Base-by-base conservation (phyloP, 495 filamentous ascomycete genomes). In the Cryomyces antarcticus region DNA sequence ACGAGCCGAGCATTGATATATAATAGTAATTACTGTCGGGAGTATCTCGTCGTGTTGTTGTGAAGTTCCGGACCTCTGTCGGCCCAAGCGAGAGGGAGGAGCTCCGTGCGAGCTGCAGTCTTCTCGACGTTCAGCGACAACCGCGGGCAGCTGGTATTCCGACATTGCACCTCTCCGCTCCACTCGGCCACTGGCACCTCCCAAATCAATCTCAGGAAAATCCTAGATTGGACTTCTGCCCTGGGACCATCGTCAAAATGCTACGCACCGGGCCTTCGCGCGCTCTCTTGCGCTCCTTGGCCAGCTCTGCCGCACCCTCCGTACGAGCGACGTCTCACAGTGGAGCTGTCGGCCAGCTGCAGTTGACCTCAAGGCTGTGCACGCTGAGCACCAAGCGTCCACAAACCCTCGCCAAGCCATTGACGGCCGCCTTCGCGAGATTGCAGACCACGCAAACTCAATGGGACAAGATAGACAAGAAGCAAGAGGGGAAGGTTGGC, bases 401-500 rank as follows among this genome's bases (percentile, higher is more conserved):
- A 5, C 44, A 42, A 38, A 6, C 36, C 7, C 7, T 38, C 10
- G 37, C 45, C 38, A 30, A 39, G 30, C 51, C 54, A 12, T 36
- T 52, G 10, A 45, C 48, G 39, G 34, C 54, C 38, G 42, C 57
- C 43, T 7, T 52, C 24, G 43, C 39, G 12, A 50, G 48, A 4
- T 44, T 49, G 12, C 44, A 52, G 7, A 44, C 49, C 7, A 56
- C 50, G 36, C 51, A 45, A 28, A 50, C 35, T 35, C 35, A 52
- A 40, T 44, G 49, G 28, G 66, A 64, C 44, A 55, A 55, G 36
- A 66, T 65, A 41, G 66, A 81, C 53, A 59, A 46, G 35, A 61
- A 73, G 44, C 52, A 51, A 33, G 77, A 81, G 48, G 58, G 67
- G 39, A 56, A 64, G 48, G 30, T 69, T 5, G 59, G 56, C 17